Evolutionary conservation across 2,329 filamentous ascomycete species (phyloP).

Genomic region (Claviceps cyperi): DNA sequence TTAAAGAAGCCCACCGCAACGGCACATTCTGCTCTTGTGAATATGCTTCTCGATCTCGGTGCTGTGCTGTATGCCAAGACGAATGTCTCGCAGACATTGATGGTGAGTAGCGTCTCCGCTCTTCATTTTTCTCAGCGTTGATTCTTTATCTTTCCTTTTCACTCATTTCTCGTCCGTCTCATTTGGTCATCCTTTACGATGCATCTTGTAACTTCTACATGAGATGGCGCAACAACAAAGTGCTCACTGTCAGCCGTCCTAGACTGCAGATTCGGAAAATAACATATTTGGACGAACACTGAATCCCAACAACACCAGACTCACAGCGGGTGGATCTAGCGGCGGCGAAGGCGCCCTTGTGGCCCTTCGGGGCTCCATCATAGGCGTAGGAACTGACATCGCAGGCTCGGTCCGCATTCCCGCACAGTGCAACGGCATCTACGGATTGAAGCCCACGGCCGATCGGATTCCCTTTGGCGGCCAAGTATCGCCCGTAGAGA

Average conservation of each 20-base stretch:
- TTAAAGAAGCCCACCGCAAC: constrained; percentile 10
- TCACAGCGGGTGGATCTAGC: constrained; percentile 12
- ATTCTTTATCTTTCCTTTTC: not conserved
- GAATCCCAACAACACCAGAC: constrained; percentile 20
- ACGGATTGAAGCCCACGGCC: constrained; percentile 39
- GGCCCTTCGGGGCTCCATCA: constrained; percentile 11
- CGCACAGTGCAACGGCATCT: constrained; percentile 40
- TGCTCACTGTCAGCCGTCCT: no score
- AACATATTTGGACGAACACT: constrained; percentile 14
- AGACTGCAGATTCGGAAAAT: constrained; percentile 25
- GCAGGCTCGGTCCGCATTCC: constrained; percentile 35
- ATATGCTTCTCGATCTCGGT: constrained; percentile 13
- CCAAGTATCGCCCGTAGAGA: constrained; percentile 10
- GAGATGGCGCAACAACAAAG: no score
- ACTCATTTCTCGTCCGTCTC: not conserved
- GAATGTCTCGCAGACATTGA: constrained; percentile 46
- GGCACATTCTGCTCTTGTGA: constrained; percentile 11
- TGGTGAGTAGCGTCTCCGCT: constrained; percentile 22
- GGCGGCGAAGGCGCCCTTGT: constrained; percentile 13
- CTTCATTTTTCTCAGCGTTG: no score
- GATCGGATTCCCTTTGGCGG: constrained; percentile 35
- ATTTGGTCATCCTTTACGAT: not conserved
- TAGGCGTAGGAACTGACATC: constrained; percentile 15
- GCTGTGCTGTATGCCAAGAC: constrained; percentile 26
- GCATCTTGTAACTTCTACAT: not conserved